Base-by-base conservation (phyloP, 345 rosid species). In the Excoecaria cochinchinensis region DNA sequence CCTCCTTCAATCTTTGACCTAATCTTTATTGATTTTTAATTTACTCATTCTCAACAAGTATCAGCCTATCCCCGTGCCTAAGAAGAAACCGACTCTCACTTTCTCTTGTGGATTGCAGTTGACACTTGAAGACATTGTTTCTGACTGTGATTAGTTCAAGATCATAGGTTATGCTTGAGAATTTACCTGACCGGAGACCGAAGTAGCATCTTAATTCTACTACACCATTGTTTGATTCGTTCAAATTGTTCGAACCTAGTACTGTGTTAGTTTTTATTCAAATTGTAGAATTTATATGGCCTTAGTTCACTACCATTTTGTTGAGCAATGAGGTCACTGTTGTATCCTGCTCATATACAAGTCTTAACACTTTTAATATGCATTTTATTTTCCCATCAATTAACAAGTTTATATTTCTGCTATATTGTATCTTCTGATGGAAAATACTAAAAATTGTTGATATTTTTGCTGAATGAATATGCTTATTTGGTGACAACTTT, bases 51-150 rank as follows among this genome's bases (percentile, higher is more conserved):
- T n/a, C n/a, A n/a, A n/a, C n/a, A n/a, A n/a, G n/a, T n/a, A n/a
- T n/a, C n/a, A 86, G 74, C 89, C 85, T 4, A 21, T 79, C 13
- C 59, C 73, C 0, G 90, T 91, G 61, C 93, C 98, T 0, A 89
- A 64, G 88, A 79, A 74, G 89, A 95, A 95, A 77, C 98, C 99
- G 3, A 87, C 87, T 71, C 85, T 93, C 40, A 85, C 93, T 55
- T 93, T 93, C 89, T 84, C 97, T 31, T 76, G 84, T 48, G 86
- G 90, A 74, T 62, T 86, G 68, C 74, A 83, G 15, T 72, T 89
- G 78, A 86, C 82, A 17, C 87, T 91, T 52, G 95, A 93, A 25
- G 95, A 93, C 73, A 88, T 95, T 79, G 93, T 91, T 73, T 93
- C 96, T 6, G 92, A 91, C 40, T 84, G 74, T 74, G 95, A 92